Percentiles rank a stretch among this genome's conserved stretches.
Evolutionary conservation across 177 flowering plant genomes (phyloP).

Genomic region (Vitis hybrid): DNA sequence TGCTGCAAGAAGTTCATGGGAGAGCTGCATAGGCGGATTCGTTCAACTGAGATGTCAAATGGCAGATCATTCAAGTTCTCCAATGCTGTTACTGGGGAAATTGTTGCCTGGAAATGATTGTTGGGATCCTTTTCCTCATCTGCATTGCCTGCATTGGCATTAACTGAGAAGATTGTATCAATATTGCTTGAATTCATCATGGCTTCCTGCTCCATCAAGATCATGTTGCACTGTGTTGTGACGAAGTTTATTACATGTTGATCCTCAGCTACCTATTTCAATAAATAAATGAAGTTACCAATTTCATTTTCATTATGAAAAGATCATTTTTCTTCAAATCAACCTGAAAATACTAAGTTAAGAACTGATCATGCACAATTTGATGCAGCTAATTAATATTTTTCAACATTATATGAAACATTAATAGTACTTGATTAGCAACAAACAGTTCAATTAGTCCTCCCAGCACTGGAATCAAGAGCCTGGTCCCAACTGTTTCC

Average conservation of each 20-base stretch:
- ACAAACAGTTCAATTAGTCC: constrained; percentile 75
- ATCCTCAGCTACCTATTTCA: constrained; percentile 66
- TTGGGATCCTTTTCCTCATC: constrained; percentile 11
- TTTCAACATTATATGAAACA: too few species aligned
- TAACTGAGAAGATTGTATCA: constrained; percentile 18
- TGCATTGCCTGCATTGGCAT: constrained; percentile 3
- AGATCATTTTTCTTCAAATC: too few species aligned
- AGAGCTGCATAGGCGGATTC: constrained; percentile 29
- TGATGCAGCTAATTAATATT: too few species aligned
- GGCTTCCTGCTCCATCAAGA: constrained; percentile 46
- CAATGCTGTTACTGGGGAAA: constrained; percentile 25
- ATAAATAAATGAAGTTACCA: too few species aligned
- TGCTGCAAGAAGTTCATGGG: constrained; percentile 41
- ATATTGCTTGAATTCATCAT: constrained; percentile 23
- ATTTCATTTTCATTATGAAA: too few species aligned
- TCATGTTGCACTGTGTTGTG: constrained; percentile 45
- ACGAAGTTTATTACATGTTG: constrained; percentile 53
- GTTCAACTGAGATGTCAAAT: constrained; percentile 29
- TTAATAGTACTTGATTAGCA: constrained; percentile 50
- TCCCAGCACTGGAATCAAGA: constrained; percentile 63
- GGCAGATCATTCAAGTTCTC: constrained; percentile 34
- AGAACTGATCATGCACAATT: too few species aligned
- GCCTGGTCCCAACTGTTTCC: constrained; percentile 61
- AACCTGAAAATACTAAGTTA: too few species aligned
- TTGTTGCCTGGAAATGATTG: constrained; percentile 20